Base-by-base conservation (phyloP, 371 early-diverging fungal genomes). In the Mucor velutinosus region DNA sequence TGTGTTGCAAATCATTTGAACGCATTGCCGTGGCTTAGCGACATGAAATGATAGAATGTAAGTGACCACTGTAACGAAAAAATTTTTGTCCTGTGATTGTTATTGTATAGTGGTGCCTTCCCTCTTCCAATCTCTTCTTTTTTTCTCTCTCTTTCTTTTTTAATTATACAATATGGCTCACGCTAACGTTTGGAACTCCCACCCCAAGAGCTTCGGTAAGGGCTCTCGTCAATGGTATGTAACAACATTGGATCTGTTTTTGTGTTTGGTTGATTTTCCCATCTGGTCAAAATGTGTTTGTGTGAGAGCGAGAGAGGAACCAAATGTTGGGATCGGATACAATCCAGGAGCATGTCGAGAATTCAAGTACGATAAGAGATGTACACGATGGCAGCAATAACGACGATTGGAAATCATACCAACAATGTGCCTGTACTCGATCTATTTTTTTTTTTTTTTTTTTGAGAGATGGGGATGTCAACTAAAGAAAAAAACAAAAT, bases 191-290 rank as follows among this genome's bases (percentile, higher is more conserved):
- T 99, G 95, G 95, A 91, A 89, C 92, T 95, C 97, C 67, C 95
- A 91, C 89, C 98, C 98, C 86, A 92, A 94, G 82, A 86, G 87
- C 76, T 97, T 91, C 87, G 98, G 98, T 82, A 99, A 99, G 90
- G 99, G 99, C 78, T 96, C 97, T 80, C 97, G 99, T 75, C 90
- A 95, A 85, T 99, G 99, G 96, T 35, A 39, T 39, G 39, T 45
- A 45, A n/a, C n/a, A 45, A 2, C 43, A n/a, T 7, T 17, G 43
- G 43, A 43, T 43, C 7, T 43, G 15, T 45, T 19, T 45, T 45
- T 39, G 0, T 39, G 10, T 39, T 39, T 39, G 39, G 4, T 39
- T 39, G 39, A 17, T 45, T 19, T n/a, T n/a, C 6, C 30, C n/a
- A n/a, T n/a, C 19, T 19, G 17, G 45, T 6, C 19, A 45, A 45